These are phyloP conservation scores for Globisporangium perplexum DNA, from an alignment of 352 stramenopile genomes.

Conservation along the genomic window DNA sequence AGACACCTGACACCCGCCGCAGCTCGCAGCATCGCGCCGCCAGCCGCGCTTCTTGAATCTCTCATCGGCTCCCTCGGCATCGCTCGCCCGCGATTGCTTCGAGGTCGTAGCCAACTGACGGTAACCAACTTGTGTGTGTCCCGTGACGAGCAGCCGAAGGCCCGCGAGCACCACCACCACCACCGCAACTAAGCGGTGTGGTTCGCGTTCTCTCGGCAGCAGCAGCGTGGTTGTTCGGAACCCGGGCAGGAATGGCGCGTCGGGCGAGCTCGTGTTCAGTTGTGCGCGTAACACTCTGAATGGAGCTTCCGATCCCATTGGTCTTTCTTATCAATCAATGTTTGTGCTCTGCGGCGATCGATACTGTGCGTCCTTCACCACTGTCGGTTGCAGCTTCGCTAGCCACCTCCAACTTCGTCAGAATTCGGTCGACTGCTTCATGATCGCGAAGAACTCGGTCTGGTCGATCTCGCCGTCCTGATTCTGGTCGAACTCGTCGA, in stretches of 20 bases:
- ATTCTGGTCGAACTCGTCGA: conserved; percentile 94
- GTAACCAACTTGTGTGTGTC: conserved; percentile 12
- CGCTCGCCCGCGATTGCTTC: conserved; percentile 12
- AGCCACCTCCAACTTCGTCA: conserved; percentile 11
- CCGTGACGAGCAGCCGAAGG: conserved; percentile 41
- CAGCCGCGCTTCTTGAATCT: background rate
- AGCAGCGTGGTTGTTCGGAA: conserved; percentile 13
- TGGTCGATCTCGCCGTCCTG: conserved; percentile 89
- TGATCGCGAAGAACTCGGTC: conserved; percentile 89
- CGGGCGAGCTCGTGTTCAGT: conserved; percentile 5
- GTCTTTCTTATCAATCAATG: conserved; percentile 5
- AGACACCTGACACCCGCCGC: background rate
- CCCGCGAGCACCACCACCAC: conserved; percentile 68
- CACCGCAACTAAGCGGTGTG: conserved; percentile 63
- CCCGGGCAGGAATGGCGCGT: conserved; percentile 13
- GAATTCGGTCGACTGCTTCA: conserved; percentile 83
- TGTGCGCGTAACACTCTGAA: conserved; percentile 8
- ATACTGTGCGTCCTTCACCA: no score
- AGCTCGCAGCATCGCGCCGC: background rate
- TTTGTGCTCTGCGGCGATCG: no score
- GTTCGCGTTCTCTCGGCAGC: background rate
- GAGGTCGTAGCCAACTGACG: conserved; percentile 33
- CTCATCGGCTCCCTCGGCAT: conserved; percentile 51
- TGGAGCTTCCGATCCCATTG: conserved; percentile 26
- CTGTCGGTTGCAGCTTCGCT: no score